Percentiles rank a stretch among this genome's conserved stretches.
Evolutionary conservation across 495 filamentous ascomycete genomes (phyloP).

Genomic region (Aspergillus panamensis): DNA sequence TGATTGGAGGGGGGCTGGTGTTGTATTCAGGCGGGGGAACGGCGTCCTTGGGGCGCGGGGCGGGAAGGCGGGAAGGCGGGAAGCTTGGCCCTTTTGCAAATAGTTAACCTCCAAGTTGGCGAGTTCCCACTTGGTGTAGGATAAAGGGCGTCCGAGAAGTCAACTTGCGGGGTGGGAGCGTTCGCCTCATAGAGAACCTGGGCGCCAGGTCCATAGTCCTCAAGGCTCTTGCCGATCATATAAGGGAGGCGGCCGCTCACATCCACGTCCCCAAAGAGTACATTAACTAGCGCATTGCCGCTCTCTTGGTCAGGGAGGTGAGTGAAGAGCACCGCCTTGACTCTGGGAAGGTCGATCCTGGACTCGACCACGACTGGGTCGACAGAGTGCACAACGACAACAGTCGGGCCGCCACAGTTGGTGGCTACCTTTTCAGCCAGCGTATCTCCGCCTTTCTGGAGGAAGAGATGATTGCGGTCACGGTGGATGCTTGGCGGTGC

Average conservation of each 20-base stretch:
- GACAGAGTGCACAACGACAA: slow-evolving; percentile 88
- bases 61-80: slow-evolving; percentile 59
- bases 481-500: slow-evolving; percentile 68
- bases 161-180: slow-evolving; percentile 72
- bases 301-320: slow-evolving; percentile 90
- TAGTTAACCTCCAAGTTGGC: slow-evolving; percentile 52
- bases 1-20: slow-evolving; percentile 45
- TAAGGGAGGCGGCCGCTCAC: slow-evolving; percentile 87
- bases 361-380: slow-evolving; percentile 81
- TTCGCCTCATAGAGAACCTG: slow-evolving; percentile 74
- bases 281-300: slow-evolving; percentile 77
- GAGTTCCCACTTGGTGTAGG: slow-evolving; percentile 77
- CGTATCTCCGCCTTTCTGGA: slow-evolving; percentile 74
- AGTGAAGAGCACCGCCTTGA: slow-evolving; percentile 81
- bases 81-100: slow-evolving; percentile 48
- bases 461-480: slow-evolving; percentile 76
- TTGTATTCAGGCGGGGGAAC: slow-evolving; percentile 62
- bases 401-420: slow-evolving; percentile 69
- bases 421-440: slow-evolving; percentile 68
- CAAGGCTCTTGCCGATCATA: slow-evolving; percentile 75
- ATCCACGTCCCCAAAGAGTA: slow-evolving; percentile 81
- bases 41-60: slow-evolving; percentile 50
- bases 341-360: slow-evolving; percentile 74
- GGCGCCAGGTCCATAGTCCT: slow-evolving; percentile 78
- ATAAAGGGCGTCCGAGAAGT: slow-evolving; percentile 78